phyloP scores from a whole-genome alignment of 2,329 filamentous ascomycete species.

The Fusarium cicatricum region DNA sequence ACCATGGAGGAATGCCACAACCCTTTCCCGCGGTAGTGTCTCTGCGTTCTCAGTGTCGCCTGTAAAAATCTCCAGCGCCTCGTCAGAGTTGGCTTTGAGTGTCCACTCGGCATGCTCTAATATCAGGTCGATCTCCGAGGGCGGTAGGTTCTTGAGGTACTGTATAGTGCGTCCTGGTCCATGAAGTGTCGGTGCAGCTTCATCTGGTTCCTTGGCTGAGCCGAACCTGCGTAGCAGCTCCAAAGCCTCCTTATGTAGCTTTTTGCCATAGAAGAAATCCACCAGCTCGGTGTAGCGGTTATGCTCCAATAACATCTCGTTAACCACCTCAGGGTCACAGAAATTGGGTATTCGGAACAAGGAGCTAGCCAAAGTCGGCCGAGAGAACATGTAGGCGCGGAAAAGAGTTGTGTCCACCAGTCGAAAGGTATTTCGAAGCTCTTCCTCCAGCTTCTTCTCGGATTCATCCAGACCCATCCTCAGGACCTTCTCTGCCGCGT shows the following conservation, averaged over 20 bases:
- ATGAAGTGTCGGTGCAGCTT: conserved; percentile 66
- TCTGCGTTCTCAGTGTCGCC: conserved; percentile 96
- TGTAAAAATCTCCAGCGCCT: conserved; percentile 92
- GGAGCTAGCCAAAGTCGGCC: conserved; percentile 83
- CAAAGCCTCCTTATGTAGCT: conserved; percentile 85
- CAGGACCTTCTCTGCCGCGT: conserved; percentile 65
- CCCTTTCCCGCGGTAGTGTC: conserved; percentile 78
- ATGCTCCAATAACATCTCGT: conserved; percentile 88
- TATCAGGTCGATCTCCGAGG: conserved; percentile 88
- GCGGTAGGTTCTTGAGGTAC: conserved; percentile 89
- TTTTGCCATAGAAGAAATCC: conserved; percentile 98
- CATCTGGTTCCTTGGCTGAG: conserved; percentile 60
- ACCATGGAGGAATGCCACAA: conserved; percentile 75
- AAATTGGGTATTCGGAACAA: conserved; percentile 97
- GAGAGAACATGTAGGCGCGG: conserved; percentile 92
- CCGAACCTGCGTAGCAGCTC: conserved; percentile 86
- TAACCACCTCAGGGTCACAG: conserved; percentile 94
- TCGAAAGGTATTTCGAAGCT: conserved; percentile 78
- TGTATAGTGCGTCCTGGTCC: conserved; percentile 85
- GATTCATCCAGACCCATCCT: conserved; percentile 56
- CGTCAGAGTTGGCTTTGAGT: conserved; percentile 71
- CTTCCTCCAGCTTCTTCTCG: conserved; percentile 71
- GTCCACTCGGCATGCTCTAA: conserved; percentile 94
- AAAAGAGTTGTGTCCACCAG: conserved; percentile 95
- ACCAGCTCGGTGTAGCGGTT: conserved; percentile 92